Evolutionary conservation across 2,329 filamentous ascomycete genomes (phyloP).

Genomic region (Sclerotinia nivalis): DNA sequence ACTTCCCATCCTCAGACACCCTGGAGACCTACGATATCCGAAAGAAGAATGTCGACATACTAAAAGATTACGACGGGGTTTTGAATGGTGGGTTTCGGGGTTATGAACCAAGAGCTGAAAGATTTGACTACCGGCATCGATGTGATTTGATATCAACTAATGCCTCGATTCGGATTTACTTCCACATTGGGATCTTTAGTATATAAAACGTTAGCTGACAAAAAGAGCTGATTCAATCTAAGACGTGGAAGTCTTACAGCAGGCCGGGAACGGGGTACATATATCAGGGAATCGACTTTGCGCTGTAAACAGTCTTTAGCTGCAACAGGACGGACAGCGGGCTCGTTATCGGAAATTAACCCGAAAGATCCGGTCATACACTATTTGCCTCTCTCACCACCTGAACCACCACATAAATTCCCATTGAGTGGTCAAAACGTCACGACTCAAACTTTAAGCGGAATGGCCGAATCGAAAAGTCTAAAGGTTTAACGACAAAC

Average conservation of each 20-base stretch:
- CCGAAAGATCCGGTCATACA: slow-evolving; percentile 14
- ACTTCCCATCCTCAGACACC: background rate
- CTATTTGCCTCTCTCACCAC: slow-evolving; percentile 3
- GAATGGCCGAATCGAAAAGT: slow-evolving; percentile 17
- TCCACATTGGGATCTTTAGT: slow-evolving; percentile 12
- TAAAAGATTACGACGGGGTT: background rate
- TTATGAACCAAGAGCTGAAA: slow-evolving; percentile 14
- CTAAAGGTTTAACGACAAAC: slow-evolving; percentile 9
- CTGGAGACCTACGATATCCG: background rate
- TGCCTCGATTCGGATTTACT: slow-evolving; percentile 16
- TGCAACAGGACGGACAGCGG: slow-evolving; percentile 4
- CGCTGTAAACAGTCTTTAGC: background rate
- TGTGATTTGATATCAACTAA: slow-evolving; percentile 9
- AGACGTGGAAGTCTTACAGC: slow-evolving; percentile 14
- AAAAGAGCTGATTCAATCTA: slow-evolving; percentile 16
- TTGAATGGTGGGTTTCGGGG: background rate
- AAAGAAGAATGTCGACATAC: background rate
- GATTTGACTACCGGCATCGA: slow-evolving; percentile 11
- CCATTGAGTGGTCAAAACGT: slow-evolving; percentile 1
- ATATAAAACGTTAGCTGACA: slow-evolving; percentile 17
- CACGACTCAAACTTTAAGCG: slow-evolving; percentile 6
- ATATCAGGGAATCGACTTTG: background rate
- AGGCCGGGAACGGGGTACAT: slow-evolving; percentile 2
- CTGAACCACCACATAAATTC: background rate
- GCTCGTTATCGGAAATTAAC: slow-evolving; percentile 20